Evolutionary conservation across 305 asterid species (phyloP).

Genomic region (Fraxinus greggii): DNA sequence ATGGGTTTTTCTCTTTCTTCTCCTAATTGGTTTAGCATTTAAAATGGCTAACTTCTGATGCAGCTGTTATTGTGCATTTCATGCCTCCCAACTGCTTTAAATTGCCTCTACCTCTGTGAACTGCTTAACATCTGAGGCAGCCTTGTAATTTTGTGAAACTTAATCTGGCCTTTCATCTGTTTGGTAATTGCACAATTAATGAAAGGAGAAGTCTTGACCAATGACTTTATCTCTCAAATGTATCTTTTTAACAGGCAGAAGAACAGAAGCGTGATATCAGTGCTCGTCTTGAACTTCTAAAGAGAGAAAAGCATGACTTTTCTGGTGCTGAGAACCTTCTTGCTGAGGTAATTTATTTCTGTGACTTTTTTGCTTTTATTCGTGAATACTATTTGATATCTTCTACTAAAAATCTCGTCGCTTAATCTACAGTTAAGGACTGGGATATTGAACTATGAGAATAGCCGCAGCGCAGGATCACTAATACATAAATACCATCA

Average conservation of each 20-base stretch:
- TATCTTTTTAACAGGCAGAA: constrained; percentile 51
- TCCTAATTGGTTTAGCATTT: not conserved
- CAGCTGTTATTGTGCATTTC: not conserved
- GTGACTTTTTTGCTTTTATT: not conserved
- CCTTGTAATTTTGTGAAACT: not conserved
- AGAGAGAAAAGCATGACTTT: constrained; percentile 51
- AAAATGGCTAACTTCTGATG: not conserved
- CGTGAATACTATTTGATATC: not conserved
- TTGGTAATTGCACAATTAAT: not conserved
- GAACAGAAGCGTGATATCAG: constrained; percentile 42
- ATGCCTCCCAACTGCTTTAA: not conserved
- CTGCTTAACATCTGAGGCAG: constrained; percentile 1
- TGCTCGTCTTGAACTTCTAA: constrained; percentile 56
- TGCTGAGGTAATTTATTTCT: constrained; percentile 42
- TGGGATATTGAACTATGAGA: constrained; percentile 25
- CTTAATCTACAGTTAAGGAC: constrained; percentile 34
- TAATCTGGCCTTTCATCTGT: not conserved
- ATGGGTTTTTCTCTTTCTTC: not conserved
- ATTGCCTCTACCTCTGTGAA: not conserved
- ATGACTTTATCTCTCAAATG: constrained; percentile 4
- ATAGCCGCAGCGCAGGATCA: constrained; percentile 23
- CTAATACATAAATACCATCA: constrained; percentile 21
- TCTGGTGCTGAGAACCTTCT: constrained; percentile 45
- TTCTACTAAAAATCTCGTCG: constrained; percentile 19
- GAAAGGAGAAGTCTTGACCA: not conserved